phyloP scores from a whole-genome alignment of 2,329 filamentous ascomycete genomes.

The Hypoxylon sp. region DNA sequence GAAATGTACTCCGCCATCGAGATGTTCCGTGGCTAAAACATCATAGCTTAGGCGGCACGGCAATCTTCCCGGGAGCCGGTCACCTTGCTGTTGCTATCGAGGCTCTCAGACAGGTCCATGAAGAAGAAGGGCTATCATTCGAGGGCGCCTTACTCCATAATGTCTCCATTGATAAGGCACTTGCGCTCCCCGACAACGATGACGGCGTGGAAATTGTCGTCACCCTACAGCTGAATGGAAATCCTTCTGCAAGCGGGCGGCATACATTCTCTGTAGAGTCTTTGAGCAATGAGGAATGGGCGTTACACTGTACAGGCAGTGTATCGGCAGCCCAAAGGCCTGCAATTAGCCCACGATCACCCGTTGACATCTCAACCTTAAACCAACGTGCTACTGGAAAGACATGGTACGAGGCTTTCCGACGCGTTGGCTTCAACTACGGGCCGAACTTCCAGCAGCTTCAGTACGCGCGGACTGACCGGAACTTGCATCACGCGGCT shows the following conservation, averaged over 20 bases:
- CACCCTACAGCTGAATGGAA: slow-evolving; percentile 33
- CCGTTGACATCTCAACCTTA: slow-evolving; percentile 31
- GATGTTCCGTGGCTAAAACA: slow-evolving; percentile 40
- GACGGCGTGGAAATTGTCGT: slow-evolving; percentile 52
- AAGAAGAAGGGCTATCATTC: slow-evolving; percentile 16
- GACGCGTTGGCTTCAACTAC: slow-evolving; percentile 57
- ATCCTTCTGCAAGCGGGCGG: neutral
- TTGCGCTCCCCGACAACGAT: slow-evolving; percentile 51
- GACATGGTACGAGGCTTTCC: slow-evolving; percentile 54
- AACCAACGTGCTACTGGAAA: slow-evolving; percentile 49
- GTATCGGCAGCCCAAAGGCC: neutral
- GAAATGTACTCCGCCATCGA: slow-evolving; percentile 43
- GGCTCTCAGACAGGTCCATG: slow-evolving; percentile 42
- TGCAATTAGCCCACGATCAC: neutral
- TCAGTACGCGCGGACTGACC: slow-evolving; percentile 51
- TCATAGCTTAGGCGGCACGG: slow-evolving; percentile 36
- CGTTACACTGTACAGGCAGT: neutral
- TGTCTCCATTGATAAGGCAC: slow-evolving; percentile 51
- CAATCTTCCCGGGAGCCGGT: slow-evolving; percentile 44
- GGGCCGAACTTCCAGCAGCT: slow-evolving; percentile 58
- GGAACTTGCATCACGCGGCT: slow-evolving; percentile 43
- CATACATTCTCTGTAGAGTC: neutral
- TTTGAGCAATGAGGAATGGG: neutral
- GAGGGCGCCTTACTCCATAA: slow-evolving; percentile 47
- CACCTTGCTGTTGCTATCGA: slow-evolving; percentile 46